Evolutionary conservation across 108 stramenopile genomes (phyloP), one percentile per base, ranked within the genome.

Genomic region (Aurantiochytrium sp.): DNA sequence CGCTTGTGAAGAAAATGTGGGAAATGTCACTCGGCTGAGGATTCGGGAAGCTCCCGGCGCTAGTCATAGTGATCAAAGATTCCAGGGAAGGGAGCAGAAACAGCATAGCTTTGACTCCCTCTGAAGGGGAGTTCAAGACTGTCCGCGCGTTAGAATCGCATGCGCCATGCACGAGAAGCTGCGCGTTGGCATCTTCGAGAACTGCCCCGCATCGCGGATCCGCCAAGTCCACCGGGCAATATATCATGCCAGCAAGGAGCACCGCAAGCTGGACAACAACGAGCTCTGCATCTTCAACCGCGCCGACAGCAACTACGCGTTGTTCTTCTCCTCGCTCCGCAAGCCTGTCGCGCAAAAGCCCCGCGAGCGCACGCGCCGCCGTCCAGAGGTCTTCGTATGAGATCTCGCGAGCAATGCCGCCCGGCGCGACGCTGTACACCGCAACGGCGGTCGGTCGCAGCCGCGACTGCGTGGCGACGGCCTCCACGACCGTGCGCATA

Each of bases 1-100:
- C 76, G 76, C 76, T 83, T 23, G 76, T 83, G 76, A 53, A 83
- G 51, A 83, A 83, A 12, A 83, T 53, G 28, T 83, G 76, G 10
- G 49, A 53, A 12, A 83, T 53, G 23, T 16, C 16, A 10, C 49
- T 45, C 16, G 55, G 35, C 35, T 35, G 2, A 2, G 35, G 35
- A 35, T 35, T 35, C 35, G 35, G 59, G 59, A 59, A 59, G 59
- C 59, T 59, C 59, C 59, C n/a, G 59, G 59, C 59, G 21, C n/a
- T 3, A n/a, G 59, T 59, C 21, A 23, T n/a, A 3, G n/a, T 23
- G 19, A 59, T 23, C n/a, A n/a, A 59, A 3, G 35, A 2, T 35
- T 35, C 2, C 35, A 35, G 35, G 35, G 35, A 35, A 35, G 35
- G 35, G 35, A 35, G 35, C 35, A 35, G 35, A 35, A 35, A 2